Evolutionary conservation across 2,329 filamentous ascomycete genomes (phyloP), one percentile per base, ranked within the genome.

Genomic region (Kalmusia sp.): DNA sequence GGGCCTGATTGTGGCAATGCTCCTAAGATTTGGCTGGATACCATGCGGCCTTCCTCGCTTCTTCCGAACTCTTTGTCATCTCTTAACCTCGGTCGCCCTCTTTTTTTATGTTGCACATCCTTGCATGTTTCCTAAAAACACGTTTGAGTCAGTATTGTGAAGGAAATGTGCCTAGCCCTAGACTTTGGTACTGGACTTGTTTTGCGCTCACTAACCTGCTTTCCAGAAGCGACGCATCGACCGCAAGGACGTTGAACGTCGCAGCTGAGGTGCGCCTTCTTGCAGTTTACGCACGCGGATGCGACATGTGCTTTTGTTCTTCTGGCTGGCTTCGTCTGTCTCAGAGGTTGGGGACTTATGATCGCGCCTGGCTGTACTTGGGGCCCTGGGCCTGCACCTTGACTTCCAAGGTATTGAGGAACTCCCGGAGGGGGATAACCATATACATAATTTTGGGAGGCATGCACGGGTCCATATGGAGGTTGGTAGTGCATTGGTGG

Each of bases 51-150:
- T 57, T 70, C 70, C 30, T 69, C 66, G 38, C 55, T 58, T 56
- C 64, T 67, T 31, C 61, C 60, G 39, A 73, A 71, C 15, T 74
- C 66, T 53, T 72, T 69, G 46, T 73, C 70, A 68, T 93, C 90
- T 64, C 90, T 85, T 61, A 95, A 78, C 59, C 91, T 83, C 54
- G 91, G 91, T 43, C 91, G 83, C 35, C 91, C 91, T 63, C 91
- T 81, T 72, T 93, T 95, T 75, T 93, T 95, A 75, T 95, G 91
- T 68, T 92, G 88, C 28, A 95, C 90, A 73, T 95, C 91, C 63
- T 91, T 81, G 69, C 91, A 95, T 6, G 87, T 82, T 52, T 92
- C 89, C 79, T 93, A 66, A 54, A 48, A 46, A 54, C 46, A 19
- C 27, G 15, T 44, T 56, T 33, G 30, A 55, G 58, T 63, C 52